Evolutionary conservation across 2,329 filamentous ascomycete genomes (phyloP).

Genomic region (Aspergillus unguis): DNA sequence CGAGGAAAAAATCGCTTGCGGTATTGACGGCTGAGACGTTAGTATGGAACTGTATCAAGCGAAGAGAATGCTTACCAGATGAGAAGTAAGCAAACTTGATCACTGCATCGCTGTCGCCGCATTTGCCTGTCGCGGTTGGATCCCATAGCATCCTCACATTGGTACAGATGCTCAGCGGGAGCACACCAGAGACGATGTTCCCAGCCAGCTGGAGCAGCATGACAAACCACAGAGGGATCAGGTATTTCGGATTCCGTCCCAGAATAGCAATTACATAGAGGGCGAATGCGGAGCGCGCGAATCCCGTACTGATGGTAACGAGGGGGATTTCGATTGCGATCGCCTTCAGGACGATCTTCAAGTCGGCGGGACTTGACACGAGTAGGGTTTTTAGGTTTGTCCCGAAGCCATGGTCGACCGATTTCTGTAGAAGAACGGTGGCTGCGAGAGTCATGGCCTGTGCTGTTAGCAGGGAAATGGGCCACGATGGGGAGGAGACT

Average conservation of each 20-base stretch:
- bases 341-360: conserved; percentile 23
- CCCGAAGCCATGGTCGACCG: conserved; percentile 29
- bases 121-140: conserved; percentile 22
- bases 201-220: conserved; percentile 24
- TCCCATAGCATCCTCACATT: conserved; percentile 26
- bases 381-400: conserved; percentile 16
- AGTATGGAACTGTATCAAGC: not conserved
- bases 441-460: conserved; percentile 25
- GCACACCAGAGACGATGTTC: conserved; percentile 26
- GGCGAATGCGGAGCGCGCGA: conserved; percentile 28
- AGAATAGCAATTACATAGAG: conserved; percentile 28
- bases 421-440: conserved; percentile 24
- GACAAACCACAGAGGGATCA: conserved; percentile 22
- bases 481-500: not conserved
- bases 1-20: conserved; percentile 28
- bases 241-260: conserved; percentile 23
- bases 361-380: conserved; percentile 2
- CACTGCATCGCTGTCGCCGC: conserved; percentile 20
- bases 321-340: conserved; percentile 27
- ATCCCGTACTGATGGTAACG: conserved; percentile 29
- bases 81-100: conserved; percentile 31
- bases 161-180: conserved; percentile 28
- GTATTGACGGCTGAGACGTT: conserved; percentile 24
- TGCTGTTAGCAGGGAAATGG: not conserved
- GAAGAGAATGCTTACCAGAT: conserved; percentile 16